Percentiles rank a stretch among this genome's conserved stretches.
Conservation (phyloP, 2,329 filamentous ascomycete genomes). For the Aspergillus neotritici region DNA sequence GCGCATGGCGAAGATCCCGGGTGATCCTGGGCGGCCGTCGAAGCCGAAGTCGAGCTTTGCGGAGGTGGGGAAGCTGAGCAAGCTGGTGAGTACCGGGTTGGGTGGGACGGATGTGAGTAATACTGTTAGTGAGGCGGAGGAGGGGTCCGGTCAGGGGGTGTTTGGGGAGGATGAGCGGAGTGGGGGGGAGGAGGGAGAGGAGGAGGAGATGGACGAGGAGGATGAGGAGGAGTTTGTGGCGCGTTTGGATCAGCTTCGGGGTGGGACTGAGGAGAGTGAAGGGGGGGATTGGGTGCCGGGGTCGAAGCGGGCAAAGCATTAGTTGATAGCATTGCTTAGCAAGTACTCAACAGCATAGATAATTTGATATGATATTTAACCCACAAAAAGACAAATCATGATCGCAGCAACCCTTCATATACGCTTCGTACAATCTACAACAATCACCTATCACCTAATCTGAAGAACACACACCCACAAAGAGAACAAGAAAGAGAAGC, state of each 20-base stretch:
- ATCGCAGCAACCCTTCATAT: not conserved
- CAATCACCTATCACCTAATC: too few species aligned
- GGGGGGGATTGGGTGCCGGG: conserved; percentile 22
- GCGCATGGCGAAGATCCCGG: conserved; percentile 25
- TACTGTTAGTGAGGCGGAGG: conserved; percentile 19
- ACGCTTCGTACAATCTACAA: not conserved
- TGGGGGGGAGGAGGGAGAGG: conserved; percentile 8
- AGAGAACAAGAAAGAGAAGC: conserved; percentile 43
- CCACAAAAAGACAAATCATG: not conserved
- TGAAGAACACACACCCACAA: not conserved
- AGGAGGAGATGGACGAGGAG: conserved; percentile 9
- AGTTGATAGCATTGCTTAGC: not conserved
- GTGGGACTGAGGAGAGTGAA: conserved; percentile 25
- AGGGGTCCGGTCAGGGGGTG: conserved; percentile 2
- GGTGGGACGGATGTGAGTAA: conserved; percentile 24
- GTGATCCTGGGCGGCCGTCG: conserved; percentile 22
- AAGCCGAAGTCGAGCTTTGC: conserved; percentile 23
- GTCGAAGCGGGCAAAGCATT: conserved; percentile 17
- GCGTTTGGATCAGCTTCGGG: conserved; percentile 15
- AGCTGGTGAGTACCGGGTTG: conserved; percentile 35
- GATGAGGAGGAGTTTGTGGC: conserved; percentile 13
- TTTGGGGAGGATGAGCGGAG: not conserved
- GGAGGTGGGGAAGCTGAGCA: conserved; percentile 34
- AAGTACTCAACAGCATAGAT: not conserved
- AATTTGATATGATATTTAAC: too few species aligned